Conservation (phyloP, 1,139 yeast species). For the Pichia sp. region DNA sequence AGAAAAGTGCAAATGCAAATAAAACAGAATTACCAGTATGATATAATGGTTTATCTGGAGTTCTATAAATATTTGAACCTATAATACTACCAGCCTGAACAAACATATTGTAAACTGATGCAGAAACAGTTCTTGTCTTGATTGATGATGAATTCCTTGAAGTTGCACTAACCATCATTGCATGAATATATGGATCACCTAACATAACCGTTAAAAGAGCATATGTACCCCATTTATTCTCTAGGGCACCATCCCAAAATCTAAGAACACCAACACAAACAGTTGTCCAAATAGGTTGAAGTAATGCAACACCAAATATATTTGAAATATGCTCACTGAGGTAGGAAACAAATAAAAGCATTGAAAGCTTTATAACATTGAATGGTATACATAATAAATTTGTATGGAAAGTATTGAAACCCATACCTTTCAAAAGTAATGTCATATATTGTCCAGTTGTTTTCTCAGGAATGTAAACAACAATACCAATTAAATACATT, state of each 20-base stretch:
- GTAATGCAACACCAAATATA: slow-evolving; percentile 31
- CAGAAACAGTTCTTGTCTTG: slow-evolving; percentile 49
- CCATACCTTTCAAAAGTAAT: slow-evolving; percentile 42
- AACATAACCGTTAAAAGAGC: slow-evolving; percentile 39
- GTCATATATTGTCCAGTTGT: slow-evolving; percentile 45
- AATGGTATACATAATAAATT: slow-evolving; percentile 51
- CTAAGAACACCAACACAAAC: slow-evolving; percentile 38
- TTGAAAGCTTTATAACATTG: slow-evolving; percentile 31
- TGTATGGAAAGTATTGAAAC: slow-evolving; percentile 48
- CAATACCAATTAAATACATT: slow-evolving; percentile 44
- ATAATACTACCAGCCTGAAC: slow-evolving; percentile 51
- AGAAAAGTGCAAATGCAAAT: slow-evolving; percentile 32
- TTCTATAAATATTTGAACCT: slow-evolving; percentile 48
- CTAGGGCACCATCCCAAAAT: slow-evolving; percentile 45
- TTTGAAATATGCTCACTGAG: slow-evolving; percentile 35
- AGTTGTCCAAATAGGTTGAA: slow-evolving; percentile 34
- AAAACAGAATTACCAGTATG: slow-evolving; percentile 44
- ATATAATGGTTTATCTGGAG: slow-evolving; percentile 52
- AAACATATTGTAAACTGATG: slow-evolving; percentile 56
- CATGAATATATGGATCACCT: slow-evolving; percentile 47
- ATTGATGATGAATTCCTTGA: slow-evolving; percentile 57
- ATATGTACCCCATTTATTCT: slow-evolving; percentile 47
- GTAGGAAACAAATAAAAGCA: slow-evolving; percentile 33
- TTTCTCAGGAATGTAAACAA: slow-evolving; percentile 37
- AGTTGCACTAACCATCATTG: slow-evolving; percentile 53